phyloP scores from a whole-genome alignment of 23 red algal genomes.

The Cyanidiococcus yangmingshanensis region DNA sequence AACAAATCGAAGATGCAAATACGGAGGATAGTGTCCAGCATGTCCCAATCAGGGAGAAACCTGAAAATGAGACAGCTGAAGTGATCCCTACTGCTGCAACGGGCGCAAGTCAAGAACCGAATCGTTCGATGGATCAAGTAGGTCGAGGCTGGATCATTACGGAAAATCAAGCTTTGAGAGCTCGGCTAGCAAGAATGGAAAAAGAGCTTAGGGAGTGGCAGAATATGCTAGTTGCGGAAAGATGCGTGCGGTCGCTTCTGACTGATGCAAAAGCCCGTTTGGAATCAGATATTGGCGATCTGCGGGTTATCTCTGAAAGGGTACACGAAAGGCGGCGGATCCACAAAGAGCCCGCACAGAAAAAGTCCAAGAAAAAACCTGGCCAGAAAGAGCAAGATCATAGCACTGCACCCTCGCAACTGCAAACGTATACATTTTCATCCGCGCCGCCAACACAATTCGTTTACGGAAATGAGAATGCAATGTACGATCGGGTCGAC shows the following conservation, averaged over 20 bases:
- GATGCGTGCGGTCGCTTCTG: constrained; percentile 1
- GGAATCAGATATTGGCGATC: constrained; percentile 6
- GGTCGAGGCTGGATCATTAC: background rate
- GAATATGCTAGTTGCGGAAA: background rate
- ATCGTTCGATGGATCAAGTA: background rate
- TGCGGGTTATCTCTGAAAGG: background rate
- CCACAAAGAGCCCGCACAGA: background rate
- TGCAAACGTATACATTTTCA: background rate
- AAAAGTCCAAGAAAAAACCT: background rate
- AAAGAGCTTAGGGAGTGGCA: background rate
- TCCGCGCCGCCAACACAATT: background rate
- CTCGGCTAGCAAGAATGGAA: background rate
- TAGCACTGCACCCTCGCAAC: background rate
- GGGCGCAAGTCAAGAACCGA: background rate
- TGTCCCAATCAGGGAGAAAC: background rate
- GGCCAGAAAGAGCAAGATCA: background rate
- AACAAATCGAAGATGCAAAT: background rate
- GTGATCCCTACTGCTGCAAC: background rate
- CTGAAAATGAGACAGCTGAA: background rate
- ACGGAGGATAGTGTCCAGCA: background rate
- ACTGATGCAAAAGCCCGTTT: background rate
- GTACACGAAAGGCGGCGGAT: background rate
- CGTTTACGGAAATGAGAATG: background rate
- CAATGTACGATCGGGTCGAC: background rate
- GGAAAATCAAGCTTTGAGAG: constrained; percentile 1